Base-by-base conservation (phyloP, 805 yeast species). In the Candida pseudofarinosa region DNA sequence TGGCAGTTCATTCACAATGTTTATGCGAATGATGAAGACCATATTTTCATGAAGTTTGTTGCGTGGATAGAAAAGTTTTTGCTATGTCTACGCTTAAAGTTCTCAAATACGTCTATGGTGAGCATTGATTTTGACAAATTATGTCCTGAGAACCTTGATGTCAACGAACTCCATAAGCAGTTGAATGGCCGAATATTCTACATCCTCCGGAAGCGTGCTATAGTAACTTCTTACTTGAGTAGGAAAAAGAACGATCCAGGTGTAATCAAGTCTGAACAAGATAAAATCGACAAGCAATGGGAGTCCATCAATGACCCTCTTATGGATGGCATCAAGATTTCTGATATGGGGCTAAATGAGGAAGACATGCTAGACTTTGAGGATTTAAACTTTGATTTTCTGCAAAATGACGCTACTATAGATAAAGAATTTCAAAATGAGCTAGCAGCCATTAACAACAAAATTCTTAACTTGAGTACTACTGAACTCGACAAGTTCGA, bases 1-100 rank as follows among this genome's bases (percentile, higher is more conserved):
- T 87, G 87, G 69, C 68, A 68, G 41, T 93, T 91, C 55, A 72
- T 91, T 44, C 91, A 88, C 56, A 81, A 85, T 41, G 77, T 89
- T n/a, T 89, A 90, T 60, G 47, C 73, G n/a, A 80, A 85, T 49
- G 98, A 91, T 56, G 70, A 79, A 31, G 77, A 77, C 26, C 77
- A 81, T 3, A 65, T 91, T 4, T 91, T 91, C 63, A 79, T 81
- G 39, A 80, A 81, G 3, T 65, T 93, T 40, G 73, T 88, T 36
- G 61, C 62, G 4, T 91, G 97, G 97, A 70, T 88, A 36, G 80
- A 85, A 45, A 67, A 71, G 15, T 79, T 88, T 40, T 66, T 89
- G 19, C 65, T 69, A 10, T 79, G 87, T 47, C 64, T 90, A 39
- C 75, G 86, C 43, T 68, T 71, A 40, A 87, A 90, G 43, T 81